Evolutionary conservation across 306 rosid genomes (phyloP).

Genomic region (Astragalus membranaceus): DNA sequence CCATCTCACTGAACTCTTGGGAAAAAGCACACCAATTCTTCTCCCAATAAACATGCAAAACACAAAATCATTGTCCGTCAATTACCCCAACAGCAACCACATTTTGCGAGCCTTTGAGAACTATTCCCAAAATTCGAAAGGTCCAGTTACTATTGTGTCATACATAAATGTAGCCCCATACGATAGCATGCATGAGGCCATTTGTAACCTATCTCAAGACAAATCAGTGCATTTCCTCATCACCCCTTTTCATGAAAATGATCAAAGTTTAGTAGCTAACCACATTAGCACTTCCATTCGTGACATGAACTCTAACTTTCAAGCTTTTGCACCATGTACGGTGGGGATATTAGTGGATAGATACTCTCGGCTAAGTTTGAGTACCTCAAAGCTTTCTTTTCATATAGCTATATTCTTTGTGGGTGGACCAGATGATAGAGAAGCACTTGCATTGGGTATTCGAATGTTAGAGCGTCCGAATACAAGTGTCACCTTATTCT

Average conservation of each 20-base stretch:
- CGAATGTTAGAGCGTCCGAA: conserved; percentile 28
- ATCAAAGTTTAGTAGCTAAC: neutral
- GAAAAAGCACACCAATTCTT: conserved; percentile 28
- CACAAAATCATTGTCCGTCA: neutral
- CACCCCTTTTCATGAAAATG: conserved; percentile 36
- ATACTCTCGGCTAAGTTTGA: neutral
- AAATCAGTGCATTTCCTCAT: conserved; percentile 24
- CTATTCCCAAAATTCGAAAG: conserved; percentile 32
- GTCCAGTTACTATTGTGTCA: conserved; percentile 23
- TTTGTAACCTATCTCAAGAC: conserved; percentile 26
- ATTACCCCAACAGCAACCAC: conserved; percentile 21
- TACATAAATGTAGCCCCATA: conserved; percentile 36
- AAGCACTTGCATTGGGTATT: conserved; percentile 37
- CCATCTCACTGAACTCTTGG: conserved; percentile 34
- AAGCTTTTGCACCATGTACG: conserved; percentile 21
- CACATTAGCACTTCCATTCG: neutral
- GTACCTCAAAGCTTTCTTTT: neutral
- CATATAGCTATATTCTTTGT: conserved; percentile 27
- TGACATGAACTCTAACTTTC: conserved; percentile 25
- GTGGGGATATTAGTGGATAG: conserved; percentile 56
- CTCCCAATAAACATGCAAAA: conserved; percentile 20
- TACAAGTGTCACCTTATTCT: conserved; percentile 12
- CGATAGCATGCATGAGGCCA: conserved; percentile 37
- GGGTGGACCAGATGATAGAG: conserved; percentile 51
- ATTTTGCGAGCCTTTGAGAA: conserved; percentile 45